Evolutionary conservation across 2,329 filamentous ascomycete genomes (phyloP), one percentile per base, ranked within the genome.

Genomic region (Coniochaeta sp.): DNA sequence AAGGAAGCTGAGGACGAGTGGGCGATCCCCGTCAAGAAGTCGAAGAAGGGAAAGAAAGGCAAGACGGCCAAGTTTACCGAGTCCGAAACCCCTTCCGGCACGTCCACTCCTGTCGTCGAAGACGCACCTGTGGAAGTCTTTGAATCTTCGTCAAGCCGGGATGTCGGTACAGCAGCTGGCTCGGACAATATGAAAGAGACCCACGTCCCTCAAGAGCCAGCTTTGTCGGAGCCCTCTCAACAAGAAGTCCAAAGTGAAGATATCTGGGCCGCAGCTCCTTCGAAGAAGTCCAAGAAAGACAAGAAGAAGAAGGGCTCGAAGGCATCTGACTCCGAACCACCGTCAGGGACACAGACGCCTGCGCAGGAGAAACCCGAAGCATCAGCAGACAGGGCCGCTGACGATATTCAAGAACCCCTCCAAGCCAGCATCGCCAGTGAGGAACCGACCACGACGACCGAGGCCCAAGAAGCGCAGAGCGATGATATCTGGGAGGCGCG

Each of bases 281-380:
- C 61, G 59, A 68, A 69, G 64, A 66, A 64, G 30, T 58, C 65
- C 28, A 70, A 69, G 63, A 71, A 71, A 62, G 65, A 66, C 40
- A 75, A 73, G 66, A 60, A 60, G 22, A 61, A 59, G 61, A 62
- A 62, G 59, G 42, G 59, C 36, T 42, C 55, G 32, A 57, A 61
- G 28, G 59, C 55, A 7, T 30, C 40, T 1, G 52, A 28, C 6
- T 59, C 58, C 60, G 60, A 60, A 19, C 62, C 59, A 28, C 57
- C 59, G 0, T 65, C 64, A 8, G 62, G 59, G 14, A 61, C 60
- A 28, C 61, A 62, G 54, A 55, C 58, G 24, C 54, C 58, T n/a
- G 59, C 57, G 16, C 60, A 62, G 44, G 64, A 62, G 34, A 50
- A 32, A 36, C 9, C 14, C 19, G 47, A 52, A 2, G 14, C 30